Evolutionary conservation across 441 rosid genomes (phyloP).

Genomic region (Gossypium lobatum): DNA sequence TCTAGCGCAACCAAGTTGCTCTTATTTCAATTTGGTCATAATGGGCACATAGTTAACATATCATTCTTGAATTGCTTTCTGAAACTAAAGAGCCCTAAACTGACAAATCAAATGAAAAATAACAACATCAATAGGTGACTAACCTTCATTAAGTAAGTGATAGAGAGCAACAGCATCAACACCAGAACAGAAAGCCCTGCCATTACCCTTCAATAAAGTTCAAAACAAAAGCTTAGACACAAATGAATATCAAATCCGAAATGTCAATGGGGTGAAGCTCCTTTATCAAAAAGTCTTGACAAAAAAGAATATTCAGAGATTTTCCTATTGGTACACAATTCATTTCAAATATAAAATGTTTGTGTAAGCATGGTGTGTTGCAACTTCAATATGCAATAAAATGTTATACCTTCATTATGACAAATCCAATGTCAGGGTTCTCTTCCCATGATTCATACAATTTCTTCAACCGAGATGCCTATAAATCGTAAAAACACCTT

Average conservation of each 20-base stretch:
- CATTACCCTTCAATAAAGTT: slow-evolving; percentile 63
- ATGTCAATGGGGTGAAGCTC: not conserved
- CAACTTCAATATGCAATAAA: not conserved
- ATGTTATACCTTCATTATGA: slow-evolving; percentile 67
- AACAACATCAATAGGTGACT: not conserved
- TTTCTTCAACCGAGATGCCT: slow-evolving; percentile 69
- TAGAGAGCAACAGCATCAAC: slow-evolving; percentile 62
- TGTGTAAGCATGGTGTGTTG: not conserved
- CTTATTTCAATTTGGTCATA: not conserved
- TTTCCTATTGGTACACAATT: not conserved
- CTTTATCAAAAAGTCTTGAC: not conserved
- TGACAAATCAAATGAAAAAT: not conserved
- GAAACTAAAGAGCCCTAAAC: not conserved
- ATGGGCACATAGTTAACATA: not conserved
- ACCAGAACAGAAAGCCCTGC: slow-evolving; percentile 84
- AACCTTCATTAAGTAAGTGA: slow-evolving; percentile 61
- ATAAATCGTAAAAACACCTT: not conserved
- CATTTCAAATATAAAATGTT: not conserved
- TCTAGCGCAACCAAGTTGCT: not conserved
- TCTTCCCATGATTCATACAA: slow-evolving; percentile 95
- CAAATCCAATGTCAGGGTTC: slow-evolving; percentile 78
- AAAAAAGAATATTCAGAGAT: not conserved
- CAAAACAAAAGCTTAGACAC: slow-evolving; percentile 26
- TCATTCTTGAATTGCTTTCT: not conserved
- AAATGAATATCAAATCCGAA: slow-evolving; percentile 10